Evolutionary conservation across 495 filamentous ascomycete species (phyloP).

Genomic region (Penicillium daleae): DNA sequence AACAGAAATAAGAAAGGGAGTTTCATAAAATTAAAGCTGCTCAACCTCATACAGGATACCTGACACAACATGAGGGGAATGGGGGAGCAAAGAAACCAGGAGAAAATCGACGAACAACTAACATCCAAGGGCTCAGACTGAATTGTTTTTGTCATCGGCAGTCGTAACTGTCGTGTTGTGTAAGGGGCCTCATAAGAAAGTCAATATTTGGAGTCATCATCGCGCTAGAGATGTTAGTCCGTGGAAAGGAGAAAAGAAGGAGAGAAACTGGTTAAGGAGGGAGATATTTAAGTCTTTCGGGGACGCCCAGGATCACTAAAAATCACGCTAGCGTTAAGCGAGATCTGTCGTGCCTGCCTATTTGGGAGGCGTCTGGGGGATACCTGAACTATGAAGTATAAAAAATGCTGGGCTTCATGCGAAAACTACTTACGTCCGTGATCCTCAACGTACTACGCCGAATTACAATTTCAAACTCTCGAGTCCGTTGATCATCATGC

Average conservation of each 20-base stretch:
- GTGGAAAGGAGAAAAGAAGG: neutral
- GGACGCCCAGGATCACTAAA: neutral
- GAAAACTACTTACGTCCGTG: neutral
- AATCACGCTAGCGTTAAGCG: neutral
- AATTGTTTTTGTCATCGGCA: too few species aligned
- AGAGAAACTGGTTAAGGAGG: neutral
- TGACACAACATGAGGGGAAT: neutral
- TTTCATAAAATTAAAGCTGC: neutral
- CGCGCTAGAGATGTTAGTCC: neutral
- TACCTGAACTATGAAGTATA: neutral
- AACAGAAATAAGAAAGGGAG: neutral
- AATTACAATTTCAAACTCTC: neutral
- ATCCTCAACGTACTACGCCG: neutral
- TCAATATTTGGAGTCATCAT: neutral
- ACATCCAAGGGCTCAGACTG: neutral
- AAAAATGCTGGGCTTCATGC: neutral
- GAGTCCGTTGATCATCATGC: neutral
- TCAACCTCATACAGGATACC: neutral
- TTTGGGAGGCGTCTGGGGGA: neutral
- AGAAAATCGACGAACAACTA: too few species aligned
- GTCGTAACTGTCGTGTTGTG: too few species aligned
- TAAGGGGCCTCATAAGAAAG: neutral
- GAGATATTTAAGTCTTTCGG: neutral
- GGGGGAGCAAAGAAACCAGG: too few species aligned
- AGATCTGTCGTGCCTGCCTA: neutral